Evolutionary conservation across 495 filamentous ascomycete species (phyloP).

Genomic region (Aspergillus coremiiformis): DNA sequence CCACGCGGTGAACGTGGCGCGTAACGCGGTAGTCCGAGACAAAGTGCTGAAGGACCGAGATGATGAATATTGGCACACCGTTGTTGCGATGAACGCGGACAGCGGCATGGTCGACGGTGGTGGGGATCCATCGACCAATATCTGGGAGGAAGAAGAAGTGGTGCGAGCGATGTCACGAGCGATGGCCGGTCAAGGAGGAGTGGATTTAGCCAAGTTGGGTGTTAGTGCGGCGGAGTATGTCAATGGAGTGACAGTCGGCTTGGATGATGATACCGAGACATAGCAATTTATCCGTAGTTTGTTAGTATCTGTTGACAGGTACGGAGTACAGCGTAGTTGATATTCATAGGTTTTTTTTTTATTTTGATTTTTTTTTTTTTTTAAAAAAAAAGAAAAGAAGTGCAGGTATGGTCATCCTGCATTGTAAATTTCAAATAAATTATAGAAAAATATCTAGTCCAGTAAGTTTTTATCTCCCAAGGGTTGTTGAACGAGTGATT

Average conservation of each 20-base stretch:
- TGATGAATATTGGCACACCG: constrained; percentile 53
- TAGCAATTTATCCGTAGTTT: background rate
- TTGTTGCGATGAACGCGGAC: constrained; percentile 32
- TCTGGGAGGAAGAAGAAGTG: constrained; percentile 52
- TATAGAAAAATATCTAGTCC: too few species aligned
- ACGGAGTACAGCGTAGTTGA: too few species aligned
- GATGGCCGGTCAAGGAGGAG: constrained; percentile 37
- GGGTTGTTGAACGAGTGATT: background rate
- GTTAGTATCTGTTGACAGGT: too few species aligned
- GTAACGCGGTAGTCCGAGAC: constrained; percentile 55
- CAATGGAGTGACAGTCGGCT: constrained; percentile 32
- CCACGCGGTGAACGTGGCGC: constrained; percentile 45
- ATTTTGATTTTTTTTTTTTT: too few species aligned
- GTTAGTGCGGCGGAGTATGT: constrained; percentile 40
- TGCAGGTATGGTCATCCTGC: too few species aligned
- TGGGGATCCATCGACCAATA: constrained; percentile 16
- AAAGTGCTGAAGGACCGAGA: constrained; percentile 43
- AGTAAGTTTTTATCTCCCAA: too few species aligned
- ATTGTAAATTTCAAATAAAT: too few species aligned
- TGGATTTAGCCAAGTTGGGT: constrained; percentile 44
- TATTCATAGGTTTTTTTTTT: too few species aligned
- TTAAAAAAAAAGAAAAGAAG: too few species aligned
- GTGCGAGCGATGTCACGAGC: constrained; percentile 44
- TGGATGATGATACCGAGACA: constrained; percentile 18
- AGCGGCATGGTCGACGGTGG: constrained; percentile 17